Conservation (phyloP, 164 flowering plant genomes). For the Vitis cinerea region DNA sequence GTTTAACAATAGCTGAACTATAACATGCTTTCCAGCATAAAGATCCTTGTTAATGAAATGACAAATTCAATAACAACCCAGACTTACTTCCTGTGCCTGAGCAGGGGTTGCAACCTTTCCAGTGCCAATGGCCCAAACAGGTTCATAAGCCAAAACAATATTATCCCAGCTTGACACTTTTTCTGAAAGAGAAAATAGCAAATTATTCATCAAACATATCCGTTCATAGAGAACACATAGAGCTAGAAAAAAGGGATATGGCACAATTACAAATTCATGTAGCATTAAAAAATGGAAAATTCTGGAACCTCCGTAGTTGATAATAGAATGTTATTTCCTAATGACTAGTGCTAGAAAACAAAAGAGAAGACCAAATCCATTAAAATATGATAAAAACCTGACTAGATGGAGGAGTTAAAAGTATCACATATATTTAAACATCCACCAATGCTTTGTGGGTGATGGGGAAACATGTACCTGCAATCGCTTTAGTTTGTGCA, state of each 20-base stretch:
- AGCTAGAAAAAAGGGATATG: slow-evolving; percentile 4
- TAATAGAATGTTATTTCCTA: no score
- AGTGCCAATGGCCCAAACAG: slow-evolving; percentile 96
- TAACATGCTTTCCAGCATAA: background rate
- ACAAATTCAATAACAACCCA: background rate
- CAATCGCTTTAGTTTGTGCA: slow-evolving; percentile 81
- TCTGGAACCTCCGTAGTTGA: no score
- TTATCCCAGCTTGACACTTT: slow-evolving; percentile 53
- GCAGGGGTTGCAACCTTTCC: slow-evolving; percentile 92
- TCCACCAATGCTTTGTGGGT: no score
- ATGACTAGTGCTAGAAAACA: no score
- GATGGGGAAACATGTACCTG: slow-evolving; percentile 39
- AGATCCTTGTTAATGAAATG: background rate
- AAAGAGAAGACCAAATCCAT: no score
- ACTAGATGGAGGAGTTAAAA: background rate
- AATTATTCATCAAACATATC: background rate
- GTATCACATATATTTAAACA: background rate
- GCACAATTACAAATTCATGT: background rate
- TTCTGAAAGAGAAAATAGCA: slow-evolving; percentile 33
- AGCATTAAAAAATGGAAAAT: no score
- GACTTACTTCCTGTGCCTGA: slow-evolving; percentile 89
- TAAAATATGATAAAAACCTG: background rate
- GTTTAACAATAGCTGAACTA: no score
- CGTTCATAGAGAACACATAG: background rate
- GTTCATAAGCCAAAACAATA: slow-evolving; percentile 85